Conservation (phyloP, 805 yeast genomes). For the Maudiozyma saulgeensis region DNA sequence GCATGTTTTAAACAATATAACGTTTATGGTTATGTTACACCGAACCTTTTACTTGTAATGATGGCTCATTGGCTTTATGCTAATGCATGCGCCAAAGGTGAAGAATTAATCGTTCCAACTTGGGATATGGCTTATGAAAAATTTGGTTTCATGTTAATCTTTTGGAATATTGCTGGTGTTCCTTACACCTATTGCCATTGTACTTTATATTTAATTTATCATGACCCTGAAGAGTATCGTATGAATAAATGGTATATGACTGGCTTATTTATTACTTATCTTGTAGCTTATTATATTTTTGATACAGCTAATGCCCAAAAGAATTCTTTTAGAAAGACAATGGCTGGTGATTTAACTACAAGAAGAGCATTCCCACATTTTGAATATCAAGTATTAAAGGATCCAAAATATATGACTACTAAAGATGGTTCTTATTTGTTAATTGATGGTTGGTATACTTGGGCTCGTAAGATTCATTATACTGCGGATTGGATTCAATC, state of each 20-base stretch:
- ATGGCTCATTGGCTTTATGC: conserved; percentile 91
- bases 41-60: conserved; percentile 63
- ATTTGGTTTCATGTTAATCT: conserved; percentile 94
- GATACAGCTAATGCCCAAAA: conserved; percentile 94
- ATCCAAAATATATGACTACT: conserved; percentile 80
- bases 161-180: conserved; percentile 98
- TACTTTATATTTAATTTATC: conserved; percentile 72
- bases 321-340: conserved; percentile 74
- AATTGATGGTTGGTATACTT: conserved; percentile 89
- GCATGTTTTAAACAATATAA: conserved; percentile 73
- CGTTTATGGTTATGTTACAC: conserved; percentile 62
- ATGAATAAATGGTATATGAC: conserved; percentile 57
- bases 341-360: conserved; percentile 66
- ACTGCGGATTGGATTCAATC: conserved; percentile 88
- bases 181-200: conserved; percentile 96
- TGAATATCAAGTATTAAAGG: conserved; percentile 69
- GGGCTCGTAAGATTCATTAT: conserved; percentile 89
- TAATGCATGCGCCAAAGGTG: conserved; percentile 95
- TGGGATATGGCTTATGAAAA: conserved; percentile 99
- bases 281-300: conserved; percentile 78
- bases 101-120: conserved; percentile 90
- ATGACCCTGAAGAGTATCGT: conserved; percentile 71
- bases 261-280: conserved; percentile 45
- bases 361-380: conserved; percentile 90
- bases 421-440: conserved; percentile 74